Base-by-base conservation (phyloP, 371 early-diverging fungal genomes). In the Lichtheimia hyalospora region DNA sequence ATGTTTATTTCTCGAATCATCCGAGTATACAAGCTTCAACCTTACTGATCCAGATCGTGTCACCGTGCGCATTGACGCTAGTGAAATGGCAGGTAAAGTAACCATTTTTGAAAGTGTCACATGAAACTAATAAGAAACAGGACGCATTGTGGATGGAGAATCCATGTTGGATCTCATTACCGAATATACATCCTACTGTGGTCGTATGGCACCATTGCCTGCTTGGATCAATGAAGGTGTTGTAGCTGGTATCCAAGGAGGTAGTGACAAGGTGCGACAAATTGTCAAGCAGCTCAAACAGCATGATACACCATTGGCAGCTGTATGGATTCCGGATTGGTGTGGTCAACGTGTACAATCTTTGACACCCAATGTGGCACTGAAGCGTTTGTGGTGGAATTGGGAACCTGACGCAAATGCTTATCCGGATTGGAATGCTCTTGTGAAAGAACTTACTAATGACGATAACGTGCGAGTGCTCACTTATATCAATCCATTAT, bases 21-120 rank as follows among this genome's bases (percentile, higher is more conserved):
- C 69, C 46, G 77, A 83, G 52, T 84, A 78, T 56, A 64, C 65
- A 49, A 72, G 74, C 21, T 84, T 84, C 65, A 82, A 84, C 49
- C 55, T 84, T n/a, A 64, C 64, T 3, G 43, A 63, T 24, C 67
- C 60, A 4, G 79, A 81, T 46, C 63, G 74, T 8, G 76, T 76
- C 3, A 59, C 62, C 10, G 60, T 84, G 34, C 77, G 80, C 23
- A 52, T 78, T 16, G 69, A 74, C 21, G 54, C 68, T 0, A 56
- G 66, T 13, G 49, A 60, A 28, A 55, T 79, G 53, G 55, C 51
- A 49, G 71, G 69, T 53, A 43, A 58, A 18, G 34, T 34, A 34
- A 34, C 34, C 34, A 34, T 34, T 34, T 34, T 34, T 8, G 10
- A 8, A 6, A 34, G 34, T 34, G 34, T 34, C 34, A 34, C 34